These are phyloP conservation scores for Zygosaccharomyces bisporus DNA, from an alignment of 805 yeast species.

Conservation along the genomic window DNA sequence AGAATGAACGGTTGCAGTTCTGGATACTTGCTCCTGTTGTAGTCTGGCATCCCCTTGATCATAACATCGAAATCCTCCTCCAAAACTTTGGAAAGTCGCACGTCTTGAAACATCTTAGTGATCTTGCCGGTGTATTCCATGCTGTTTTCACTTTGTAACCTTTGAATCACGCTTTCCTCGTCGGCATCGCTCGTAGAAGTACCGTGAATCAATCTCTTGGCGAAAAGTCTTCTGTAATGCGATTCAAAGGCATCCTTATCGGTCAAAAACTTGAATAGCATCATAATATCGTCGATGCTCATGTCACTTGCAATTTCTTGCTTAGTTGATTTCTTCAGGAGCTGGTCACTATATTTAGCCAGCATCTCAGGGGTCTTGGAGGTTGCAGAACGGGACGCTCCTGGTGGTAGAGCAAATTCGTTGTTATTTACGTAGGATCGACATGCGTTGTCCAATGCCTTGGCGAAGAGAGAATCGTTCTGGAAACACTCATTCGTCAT, in stretches of 20 bases:
- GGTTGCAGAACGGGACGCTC: constrained; percentile 43
- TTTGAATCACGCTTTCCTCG: constrained; percentile 80
- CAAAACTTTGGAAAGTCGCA: constrained; percentile 76
- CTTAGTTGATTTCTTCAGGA: constrained; percentile 72
- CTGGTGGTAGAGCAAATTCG: constrained; percentile 65
- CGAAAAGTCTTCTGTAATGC: constrained; percentile 82
- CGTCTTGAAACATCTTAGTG: constrained; percentile 94
- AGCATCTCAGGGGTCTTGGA: constrained; percentile 91
- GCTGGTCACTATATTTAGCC: constrained; percentile 82
- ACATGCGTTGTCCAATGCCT: constrained; percentile 87
- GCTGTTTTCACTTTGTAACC: constrained; percentile 84
- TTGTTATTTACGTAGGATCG: constrained; percentile 78
- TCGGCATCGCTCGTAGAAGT: constrained; percentile 75
- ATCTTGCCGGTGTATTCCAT: constrained; percentile 90
- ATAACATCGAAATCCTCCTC: constrained; percentile 42
- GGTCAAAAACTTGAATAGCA: constrained; percentile 78
- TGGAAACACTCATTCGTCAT: constrained; percentile 43
- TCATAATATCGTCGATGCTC: constrained; percentile 81
- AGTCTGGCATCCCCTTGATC: constrained; percentile 31
- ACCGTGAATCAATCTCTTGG: constrained; percentile 83
- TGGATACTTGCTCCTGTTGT: constrained; percentile 31
- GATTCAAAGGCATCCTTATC: constrained; percentile 96
- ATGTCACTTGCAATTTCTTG: constrained; percentile 67
- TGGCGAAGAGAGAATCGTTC: constrained; percentile 72
- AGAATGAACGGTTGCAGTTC: constrained; percentile 74